A percentile compares a stretch with the other conserved stretches of the same genome.
These are phyloP conservation scores for Aspergillaceae sp. DNA, from an alignment of 2,329 filamentous ascomycete species.

Conservation along the genomic window DNA sequence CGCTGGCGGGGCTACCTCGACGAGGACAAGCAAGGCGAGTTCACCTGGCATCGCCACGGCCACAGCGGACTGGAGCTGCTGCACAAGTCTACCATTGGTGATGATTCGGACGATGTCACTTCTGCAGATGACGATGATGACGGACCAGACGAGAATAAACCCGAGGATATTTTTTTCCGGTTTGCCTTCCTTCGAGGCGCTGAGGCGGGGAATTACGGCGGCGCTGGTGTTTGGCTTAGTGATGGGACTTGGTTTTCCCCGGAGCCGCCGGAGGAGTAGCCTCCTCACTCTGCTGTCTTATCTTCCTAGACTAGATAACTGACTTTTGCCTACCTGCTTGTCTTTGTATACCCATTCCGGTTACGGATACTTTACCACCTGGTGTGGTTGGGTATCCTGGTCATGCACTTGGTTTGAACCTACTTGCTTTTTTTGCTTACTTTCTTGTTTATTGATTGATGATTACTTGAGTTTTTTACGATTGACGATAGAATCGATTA, in stretches of 20 bases:
- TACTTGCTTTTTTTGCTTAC: not conserved
- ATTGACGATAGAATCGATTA: no score
- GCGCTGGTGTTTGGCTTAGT: conserved; percentile 32
- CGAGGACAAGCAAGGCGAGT: conserved; percentile 38
- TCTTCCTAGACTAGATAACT: not conserved
- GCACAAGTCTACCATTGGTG: conserved; percentile 16
- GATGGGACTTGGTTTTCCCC: conserved; percentile 30
- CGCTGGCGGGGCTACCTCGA: conserved; percentile 50
- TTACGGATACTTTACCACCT: not conserved
- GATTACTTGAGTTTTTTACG: not conserved
- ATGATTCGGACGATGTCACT: conserved; percentile 7
- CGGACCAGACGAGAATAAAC: conserved; percentile 16
- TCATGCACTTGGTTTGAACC: not conserved
- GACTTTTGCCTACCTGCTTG: not conserved
- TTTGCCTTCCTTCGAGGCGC: conserved; percentile 39
- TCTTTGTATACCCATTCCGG: not conserved
- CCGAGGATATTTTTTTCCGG: conserved; percentile 39
- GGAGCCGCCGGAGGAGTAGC: conserved; percentile 16
- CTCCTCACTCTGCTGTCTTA: not conserved
- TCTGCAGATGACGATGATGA: conserved; percentile 8
- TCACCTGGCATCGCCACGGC: conserved; percentile 43
- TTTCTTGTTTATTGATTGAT: not conserved
- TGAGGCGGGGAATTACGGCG: conserved; percentile 31
- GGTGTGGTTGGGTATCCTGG: not conserved
- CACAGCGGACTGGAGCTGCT: conserved; percentile 31